Conservation (phyloP, 371 early-diverging fungal species). For the Haplosporangium sp. region DNA sequence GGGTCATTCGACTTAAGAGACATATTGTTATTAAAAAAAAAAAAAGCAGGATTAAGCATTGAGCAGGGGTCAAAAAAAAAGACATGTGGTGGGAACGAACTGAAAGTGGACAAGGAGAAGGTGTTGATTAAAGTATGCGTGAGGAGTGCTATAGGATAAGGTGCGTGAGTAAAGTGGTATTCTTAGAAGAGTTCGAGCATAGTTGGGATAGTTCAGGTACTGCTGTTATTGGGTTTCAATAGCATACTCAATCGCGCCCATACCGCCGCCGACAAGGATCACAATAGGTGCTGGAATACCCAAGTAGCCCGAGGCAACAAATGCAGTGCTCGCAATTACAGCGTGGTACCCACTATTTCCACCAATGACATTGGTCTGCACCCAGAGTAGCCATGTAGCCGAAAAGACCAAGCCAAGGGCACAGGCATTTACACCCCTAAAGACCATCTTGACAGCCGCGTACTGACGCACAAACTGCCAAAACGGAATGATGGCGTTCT, state of each 20-base stretch:
- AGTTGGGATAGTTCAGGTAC: too few relatives aligned
- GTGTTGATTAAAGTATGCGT: too few relatives aligned
- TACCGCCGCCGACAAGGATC: constrained; percentile 56
- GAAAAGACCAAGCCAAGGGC: constrained; percentile 70
- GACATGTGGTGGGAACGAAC: too few relatives aligned
- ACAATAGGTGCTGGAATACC: constrained; percentile 55
- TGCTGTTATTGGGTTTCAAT: constrained; percentile 7
- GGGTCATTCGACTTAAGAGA: too few relatives aligned
- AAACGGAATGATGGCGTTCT: constrained; percentile 64
- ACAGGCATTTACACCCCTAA: constrained; percentile 68
- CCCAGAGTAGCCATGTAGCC: constrained; percentile 60
- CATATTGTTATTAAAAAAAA: too few relatives aligned
- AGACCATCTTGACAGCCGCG: constrained; percentile 51
- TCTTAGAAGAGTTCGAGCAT: too few relatives aligned
- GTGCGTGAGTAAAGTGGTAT: too few relatives aligned
- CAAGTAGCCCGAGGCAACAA: constrained; percentile 55
- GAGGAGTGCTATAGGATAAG: too few relatives aligned
- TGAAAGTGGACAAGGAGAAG: too few relatives aligned
- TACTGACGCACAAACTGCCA: constrained; percentile 63
- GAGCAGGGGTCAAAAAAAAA: too few relatives aligned
- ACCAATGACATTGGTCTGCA: constrained; percentile 29
- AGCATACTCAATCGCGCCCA: constrained; percentile 58
- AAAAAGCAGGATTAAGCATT: too few relatives aligned
- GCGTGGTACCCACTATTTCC: constrained; percentile 48
- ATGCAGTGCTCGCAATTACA: constrained; percentile 58